Evolutionary conservation across 805 yeast genomes (phyloP), one percentile per base, ranked within the genome.

Genomic region (Soucietia sequanensis): DNA sequence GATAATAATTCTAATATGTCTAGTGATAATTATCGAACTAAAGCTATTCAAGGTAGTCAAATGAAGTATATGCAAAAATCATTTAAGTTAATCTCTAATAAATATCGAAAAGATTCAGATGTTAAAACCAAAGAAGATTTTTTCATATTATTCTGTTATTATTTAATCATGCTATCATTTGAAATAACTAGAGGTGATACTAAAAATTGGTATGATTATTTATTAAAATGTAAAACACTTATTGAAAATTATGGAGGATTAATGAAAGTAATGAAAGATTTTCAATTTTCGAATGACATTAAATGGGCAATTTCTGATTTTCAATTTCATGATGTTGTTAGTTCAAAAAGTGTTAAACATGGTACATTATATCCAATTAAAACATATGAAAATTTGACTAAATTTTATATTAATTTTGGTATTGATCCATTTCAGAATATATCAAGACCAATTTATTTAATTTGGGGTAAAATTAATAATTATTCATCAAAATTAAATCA

Each of bases 181-280:
- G 51, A 49, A 41, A 51, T 49, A 23, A 44, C 51, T 27, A 41
- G 51, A 6, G 54, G 54, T 9, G 54, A 49, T 22, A 42, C 48
- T 14, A 34, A 42, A 11, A 43, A 46, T 31, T 49, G 54, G 54
- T 38, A 43, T 17, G 42, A 42, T 12, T 42, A 44, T 36, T 34
- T 46, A 39, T 32, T 27, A 9, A 46, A 43, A 35, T 46, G 51
- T 22, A 19, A 37, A 12, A 30, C 26, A 22, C 37, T 49, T 6
- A 40, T 49, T 11, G 33, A 34, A 11, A 36, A 41, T 1, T 35
- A 27, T 19, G 52, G 52, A 10, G 54, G 54, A 5, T 35, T 43
- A n/a, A 15, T 24, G 10, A 27, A 21, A 23, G 44, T 46, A 15
- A 21, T 38, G 15, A 26, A 29, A 5, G 30, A 30, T 13, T 49